These are phyloP conservation scores for Metroxylon sagu DNA, from an alignment of 176 grass and related monocot species.

Conservation along the genomic window DNA sequence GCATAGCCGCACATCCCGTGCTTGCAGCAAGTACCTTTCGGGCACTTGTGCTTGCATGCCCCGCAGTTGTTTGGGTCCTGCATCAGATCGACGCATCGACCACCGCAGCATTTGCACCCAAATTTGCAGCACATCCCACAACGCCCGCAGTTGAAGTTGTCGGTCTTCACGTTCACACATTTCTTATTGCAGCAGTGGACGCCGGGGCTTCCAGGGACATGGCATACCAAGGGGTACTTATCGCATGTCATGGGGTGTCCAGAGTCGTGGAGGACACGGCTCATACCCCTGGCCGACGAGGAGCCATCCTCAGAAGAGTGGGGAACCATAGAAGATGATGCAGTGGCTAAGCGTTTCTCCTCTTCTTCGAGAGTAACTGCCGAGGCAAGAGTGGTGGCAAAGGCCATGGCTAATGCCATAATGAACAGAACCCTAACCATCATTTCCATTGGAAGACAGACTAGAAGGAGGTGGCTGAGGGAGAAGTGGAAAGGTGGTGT, in stretches of 20 bases:
- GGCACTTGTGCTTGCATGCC: conserved; percentile 18
- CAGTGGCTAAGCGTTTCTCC: too few species aligned
- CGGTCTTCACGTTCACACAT: conserved; percentile 17
- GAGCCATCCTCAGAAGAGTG: too few species aligned
- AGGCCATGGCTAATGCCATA: too few species aligned
- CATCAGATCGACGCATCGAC: conserved; percentile 17
- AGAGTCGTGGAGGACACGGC: not conserved
- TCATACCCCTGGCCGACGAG: too few species aligned
- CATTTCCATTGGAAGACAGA: too few species aligned
- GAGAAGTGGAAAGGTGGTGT: too few species aligned
- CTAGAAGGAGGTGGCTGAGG: too few species aligned
- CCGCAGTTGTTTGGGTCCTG: conserved; percentile 25
- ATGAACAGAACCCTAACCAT: too few species aligned
- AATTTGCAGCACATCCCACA: conserved; percentile 26
- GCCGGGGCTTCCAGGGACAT: conserved; percentile 8
- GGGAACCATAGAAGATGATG: too few species aligned
- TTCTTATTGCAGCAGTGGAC: not conserved
- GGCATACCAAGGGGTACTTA: conserved; percentile 16
- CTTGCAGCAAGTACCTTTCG: conserved; percentile 16
- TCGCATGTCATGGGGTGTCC: conserved; percentile 7
- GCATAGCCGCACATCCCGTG: conserved; percentile 27
- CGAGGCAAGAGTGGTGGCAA: too few species aligned
- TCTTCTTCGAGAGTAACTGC: too few species aligned
- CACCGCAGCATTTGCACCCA: conserved; percentile 16
- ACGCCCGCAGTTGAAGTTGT: conserved; percentile 19